Percentiles rank a stretch among this genome's conserved stretches.
Conservation (phyloP, 2,329 filamentous ascomycete genomes). For the Claviceps capensis region DNA sequence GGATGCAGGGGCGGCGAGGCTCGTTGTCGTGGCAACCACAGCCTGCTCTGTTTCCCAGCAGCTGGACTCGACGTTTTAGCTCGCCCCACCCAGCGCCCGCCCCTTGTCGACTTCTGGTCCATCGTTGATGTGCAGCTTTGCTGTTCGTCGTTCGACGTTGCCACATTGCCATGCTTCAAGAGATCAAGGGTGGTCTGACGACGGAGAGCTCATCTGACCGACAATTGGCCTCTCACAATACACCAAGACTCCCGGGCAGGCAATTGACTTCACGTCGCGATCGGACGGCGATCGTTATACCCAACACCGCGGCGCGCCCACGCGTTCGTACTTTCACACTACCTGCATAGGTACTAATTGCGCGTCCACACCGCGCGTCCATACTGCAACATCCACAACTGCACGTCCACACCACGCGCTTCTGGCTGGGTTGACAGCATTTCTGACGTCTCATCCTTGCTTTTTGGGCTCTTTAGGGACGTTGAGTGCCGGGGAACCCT, state of each 20-base stretch:
- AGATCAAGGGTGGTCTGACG: neutral
- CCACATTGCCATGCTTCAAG: slow-evolving; percentile 3
- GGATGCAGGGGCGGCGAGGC: neutral
- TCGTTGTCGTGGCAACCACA: slow-evolving; percentile 9
- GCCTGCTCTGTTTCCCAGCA: slow-evolving; percentile 9
- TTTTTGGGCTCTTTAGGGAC: neutral
- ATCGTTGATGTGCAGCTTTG: neutral
- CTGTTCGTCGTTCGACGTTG: slow-evolving; percentile 5
- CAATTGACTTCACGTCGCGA: neutral
- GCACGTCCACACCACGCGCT: neutral
- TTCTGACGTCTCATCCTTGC: neutral
- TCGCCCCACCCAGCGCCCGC: neutral
- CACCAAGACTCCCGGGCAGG: neutral
- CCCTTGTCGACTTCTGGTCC: neutral
- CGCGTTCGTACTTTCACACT: too few relatives aligned
- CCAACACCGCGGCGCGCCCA: neutral
- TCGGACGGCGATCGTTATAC: neutral
- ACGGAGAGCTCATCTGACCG: neutral
- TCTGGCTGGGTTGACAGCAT: neutral
- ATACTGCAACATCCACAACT: neutral
- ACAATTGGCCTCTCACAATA: neutral
- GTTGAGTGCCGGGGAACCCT: neutral
- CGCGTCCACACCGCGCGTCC: neutral
- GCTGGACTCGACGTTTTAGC: slow-evolving; percentile 1
- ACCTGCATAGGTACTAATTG: too few relatives aligned